Base-by-base conservation (phyloP, 441 rosid genomes). In the Codiaeum variegatum region DNA sequence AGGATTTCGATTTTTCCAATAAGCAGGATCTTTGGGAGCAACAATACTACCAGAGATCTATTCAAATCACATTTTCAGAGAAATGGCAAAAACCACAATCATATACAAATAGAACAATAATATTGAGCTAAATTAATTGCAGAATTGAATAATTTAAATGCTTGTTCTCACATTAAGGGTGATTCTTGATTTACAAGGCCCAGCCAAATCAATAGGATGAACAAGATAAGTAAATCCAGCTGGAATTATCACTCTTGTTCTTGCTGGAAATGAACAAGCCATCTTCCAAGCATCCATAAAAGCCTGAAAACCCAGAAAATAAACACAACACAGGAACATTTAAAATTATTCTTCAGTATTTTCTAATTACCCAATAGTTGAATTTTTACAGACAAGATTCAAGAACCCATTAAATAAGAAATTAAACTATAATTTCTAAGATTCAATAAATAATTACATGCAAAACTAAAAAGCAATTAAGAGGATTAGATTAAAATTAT, bases 131-230 rank as follows among this genome's bases (percentile, higher is more conserved):
- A 36, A 29, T 34, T 28, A 32, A 1, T 23, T 32, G 70, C 70
- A 69, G 42, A 34, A 4, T 26, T 28, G 2, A 55, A 44, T 26
- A 38, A 5, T 47, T 42, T 42, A 32, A 44, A 54, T 6, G 13
- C 61, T 40, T 2, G n/a, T 2, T n/a, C 82, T 80, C 80, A 88
- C 98, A 83, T 74, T 80, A 11, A 94, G 65, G 42, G 90, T 91
- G 77, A 94, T 72, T 82, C 83, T 92, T 32, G 98, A 88, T 83
- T 80, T 85, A 83, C 98, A 94, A 69, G 87, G 96, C 69, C 98
- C 97, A 12, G 83, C 78, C 9, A 94, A 79, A 76, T 87, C 85
- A 77, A 94, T 77, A 59, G 96, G 91, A 49, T 72, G 85, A 70
- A 91, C 74, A 46, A 88, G 85, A 75, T n/a, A 90, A 52, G 87